These are phyloP conservation scores for Ganoderma lucidum DNA, from an alignment of 1,284 basidiomycete genomes.

Conservation along the genomic window DNA sequence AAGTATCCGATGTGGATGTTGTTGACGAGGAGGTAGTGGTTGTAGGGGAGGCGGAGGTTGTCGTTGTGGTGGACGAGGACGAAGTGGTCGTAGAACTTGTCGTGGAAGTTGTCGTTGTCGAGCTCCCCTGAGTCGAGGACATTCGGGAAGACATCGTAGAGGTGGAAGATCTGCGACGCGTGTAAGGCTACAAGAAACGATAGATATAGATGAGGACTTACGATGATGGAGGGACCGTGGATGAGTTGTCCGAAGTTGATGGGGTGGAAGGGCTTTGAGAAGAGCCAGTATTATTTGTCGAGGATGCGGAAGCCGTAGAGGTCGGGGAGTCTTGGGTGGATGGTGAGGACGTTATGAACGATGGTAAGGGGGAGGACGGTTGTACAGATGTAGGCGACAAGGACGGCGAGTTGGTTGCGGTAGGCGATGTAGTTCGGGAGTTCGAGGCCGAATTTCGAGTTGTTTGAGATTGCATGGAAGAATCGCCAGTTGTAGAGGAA, in stretches of 20 bases:
- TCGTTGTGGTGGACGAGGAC: constrained; percentile 16
- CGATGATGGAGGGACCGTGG: constrained; percentile 17
- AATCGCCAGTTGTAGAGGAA: constrained; percentile 8
- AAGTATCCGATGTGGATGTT: constrained; percentile 21
- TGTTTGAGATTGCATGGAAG: constrained; percentile 17
- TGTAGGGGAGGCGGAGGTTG: constrained; percentile 27
- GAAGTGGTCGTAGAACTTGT: constrained; percentile 19
- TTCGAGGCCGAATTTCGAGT: neutral
- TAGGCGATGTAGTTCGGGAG: neutral
- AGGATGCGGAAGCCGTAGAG: constrained; percentile 4
- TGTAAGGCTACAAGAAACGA: neutral
- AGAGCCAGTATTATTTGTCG: neutral
- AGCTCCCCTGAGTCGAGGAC: constrained; percentile 21
- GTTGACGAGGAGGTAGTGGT: constrained; percentile 18
- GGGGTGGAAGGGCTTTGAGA: neutral
- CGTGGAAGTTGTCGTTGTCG: constrained; percentile 22
- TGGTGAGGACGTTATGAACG: constrained; percentile 7
- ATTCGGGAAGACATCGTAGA: constrained; percentile 20
- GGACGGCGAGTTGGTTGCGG: constrained; percentile 7
- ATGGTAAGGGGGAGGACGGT: constrained; percentile 10
- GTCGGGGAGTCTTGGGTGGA: constrained; percentile 18
- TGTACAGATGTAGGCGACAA: constrained; percentile 14
- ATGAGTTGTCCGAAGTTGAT: constrained; percentile 8
- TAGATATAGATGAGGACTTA: constrained; percentile 8
- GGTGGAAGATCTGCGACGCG: constrained; percentile 1